Evolutionary conservation across 306 rosid genomes (phyloP), one percentile per base, ranked within the genome.

Genomic region (Quercus parvula): DNA sequence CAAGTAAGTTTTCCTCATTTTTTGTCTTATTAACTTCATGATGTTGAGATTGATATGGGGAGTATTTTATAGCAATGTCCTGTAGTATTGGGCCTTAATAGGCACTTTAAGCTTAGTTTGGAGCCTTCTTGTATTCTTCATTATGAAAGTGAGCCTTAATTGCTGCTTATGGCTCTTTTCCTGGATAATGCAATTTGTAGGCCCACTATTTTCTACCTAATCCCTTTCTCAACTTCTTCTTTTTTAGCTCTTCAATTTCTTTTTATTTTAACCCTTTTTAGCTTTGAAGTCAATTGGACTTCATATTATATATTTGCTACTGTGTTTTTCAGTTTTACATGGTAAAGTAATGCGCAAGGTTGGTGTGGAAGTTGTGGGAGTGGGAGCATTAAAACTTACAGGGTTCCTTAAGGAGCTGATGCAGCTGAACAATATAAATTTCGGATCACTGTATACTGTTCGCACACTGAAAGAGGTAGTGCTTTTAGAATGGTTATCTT

Each of bases 311-410:
- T 61, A 5, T 44, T 58, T 58, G 25, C 31, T 5, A 27, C 5
- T 59, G 75, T 73, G 56, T 74, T 81, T 77, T 63, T 66, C 81
- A 94, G 99, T 94, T 86, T 74, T 92, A 58, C 83, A 91, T 85
- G 97, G 97, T 72, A 87, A 92, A 83, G 97, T 91, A 64, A 90
- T 94, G 97, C 94, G 90, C 64, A 90, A 90, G 87, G 90, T 92
- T 74, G 97, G 99, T 22, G 97, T 92, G 75, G 95, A 94, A 83
- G 92, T 92, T 78, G 84, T 88, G 81, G 99, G 97, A 27, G 68
- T 94, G 69, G 99, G 99, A 87, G 99, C 97, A 28, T 74, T 94
- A 56, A 94, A 91, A 79, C 93, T 92, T 76, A 94, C 97, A 11
- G 97, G 91, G 49, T 84, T 84, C 86, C 97, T 92, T 51, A 90